phyloP scores from a whole-genome alignment of 1,284 basidiomycete genomes.

The Omphalotus olearius region DNA sequence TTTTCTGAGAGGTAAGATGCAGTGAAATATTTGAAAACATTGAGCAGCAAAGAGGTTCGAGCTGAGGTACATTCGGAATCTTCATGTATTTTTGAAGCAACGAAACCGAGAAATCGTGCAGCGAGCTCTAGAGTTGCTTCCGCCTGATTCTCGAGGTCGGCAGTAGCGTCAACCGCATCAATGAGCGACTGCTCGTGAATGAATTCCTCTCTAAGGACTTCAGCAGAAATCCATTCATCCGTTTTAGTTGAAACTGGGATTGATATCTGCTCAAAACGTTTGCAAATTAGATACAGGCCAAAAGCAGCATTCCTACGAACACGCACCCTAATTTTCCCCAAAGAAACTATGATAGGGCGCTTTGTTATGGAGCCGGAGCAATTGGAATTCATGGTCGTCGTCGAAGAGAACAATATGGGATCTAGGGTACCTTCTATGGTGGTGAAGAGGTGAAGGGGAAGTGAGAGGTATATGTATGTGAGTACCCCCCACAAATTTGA shows the following conservation, averaged over 20 bases:
- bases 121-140: constrained; percentile 75
- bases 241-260: constrained; percentile 76
- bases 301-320: constrained; percentile 18
- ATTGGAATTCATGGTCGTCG: constrained; percentile 2
- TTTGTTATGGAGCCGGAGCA: constrained; percentile 35
- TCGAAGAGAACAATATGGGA: constrained; percentile 8
- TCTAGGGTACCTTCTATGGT: not conserved
- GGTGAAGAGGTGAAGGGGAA: not conserved
- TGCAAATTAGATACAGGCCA: constrained; percentile 13
- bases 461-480: not conserved
- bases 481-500: not conserved
- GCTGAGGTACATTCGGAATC: constrained; percentile 50
- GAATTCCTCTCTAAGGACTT: constrained; percentile 86
- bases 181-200: constrained; percentile 56
- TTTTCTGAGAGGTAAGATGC: constrained; percentile 68
- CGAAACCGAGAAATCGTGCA: constrained; percentile 76
- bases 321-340: constrained; percentile 65
- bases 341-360: constrained; percentile 62
- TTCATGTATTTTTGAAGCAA: constrained; percentile 57
- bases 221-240: constrained; percentile 86
- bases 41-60: constrained; percentile 66
- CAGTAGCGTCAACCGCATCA: constrained; percentile 48
- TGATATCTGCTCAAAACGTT: constrained; percentile 55
- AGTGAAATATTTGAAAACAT: constrained; percentile 76
- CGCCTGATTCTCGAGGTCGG: constrained; percentile 46